These are phyloP conservation scores for Cryptosporidium tyzzeri DNA, from an alignment of 169 alveolate genomes.

Conservation along the genomic window DNA sequence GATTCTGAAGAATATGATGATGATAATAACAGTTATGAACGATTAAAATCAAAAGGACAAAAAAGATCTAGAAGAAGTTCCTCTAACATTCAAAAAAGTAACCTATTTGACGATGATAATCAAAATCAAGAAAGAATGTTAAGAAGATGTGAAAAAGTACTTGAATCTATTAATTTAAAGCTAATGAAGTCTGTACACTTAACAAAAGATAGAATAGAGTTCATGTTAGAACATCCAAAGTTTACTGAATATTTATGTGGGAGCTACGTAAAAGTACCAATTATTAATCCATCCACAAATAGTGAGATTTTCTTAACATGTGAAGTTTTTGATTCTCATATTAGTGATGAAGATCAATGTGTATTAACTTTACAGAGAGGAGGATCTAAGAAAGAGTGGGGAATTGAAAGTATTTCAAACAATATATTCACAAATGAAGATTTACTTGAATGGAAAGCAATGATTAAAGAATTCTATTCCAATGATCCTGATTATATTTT, in stretches of 20 bases:
- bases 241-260: constrained; percentile 54
- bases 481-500: constrained; percentile 46
- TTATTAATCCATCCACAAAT: constrained; percentile 43
- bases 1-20: constrained; percentile 19
- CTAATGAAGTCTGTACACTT: constrained; percentile 63
- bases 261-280: constrained; percentile 70
- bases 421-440: constrained; percentile 37
- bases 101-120: constrained; percentile 35
- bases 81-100: background rate
- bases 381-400: constrained; percentile 71
- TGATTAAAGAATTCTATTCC: constrained; percentile 45
- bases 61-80: background rate
- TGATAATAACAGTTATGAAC: background rate
- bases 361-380: constrained; percentile 61
- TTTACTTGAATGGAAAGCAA: constrained; percentile 74
- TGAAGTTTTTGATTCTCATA: constrained; percentile 42
- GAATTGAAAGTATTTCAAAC: constrained; percentile 48
- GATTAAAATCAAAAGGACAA: background rate
- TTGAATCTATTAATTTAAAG: constrained; percentile 36
- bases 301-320: constrained; percentile 40
- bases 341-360: constrained; percentile 25
- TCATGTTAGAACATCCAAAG: constrained; percentile 71
- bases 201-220: constrained; percentile 51
- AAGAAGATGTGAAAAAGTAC: constrained; percentile 31
- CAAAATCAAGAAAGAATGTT: constrained; percentile 25